Percentiles rank a stretch among this genome's conserved stretches.
Conservation (phyloP, 2,329 filamentous ascomycete genomes). For the Botrytis fragariae region DNA sequence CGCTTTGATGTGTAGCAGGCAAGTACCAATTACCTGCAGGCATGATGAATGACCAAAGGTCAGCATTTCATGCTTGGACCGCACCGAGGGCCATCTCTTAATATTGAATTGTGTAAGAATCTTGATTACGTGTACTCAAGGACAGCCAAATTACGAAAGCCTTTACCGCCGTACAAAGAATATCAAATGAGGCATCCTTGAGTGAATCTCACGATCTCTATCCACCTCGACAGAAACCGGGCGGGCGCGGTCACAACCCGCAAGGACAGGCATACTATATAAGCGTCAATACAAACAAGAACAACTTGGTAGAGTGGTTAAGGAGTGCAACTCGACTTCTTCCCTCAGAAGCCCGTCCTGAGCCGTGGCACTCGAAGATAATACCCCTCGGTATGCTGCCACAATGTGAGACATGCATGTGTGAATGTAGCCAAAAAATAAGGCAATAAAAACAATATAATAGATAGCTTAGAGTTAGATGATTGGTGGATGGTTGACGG, state of each 20-base stretch:
- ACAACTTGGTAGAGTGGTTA: neutral
- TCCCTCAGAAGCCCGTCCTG: neutral
- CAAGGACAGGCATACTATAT: neutral
- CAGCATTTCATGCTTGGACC: too few relatives aligned
- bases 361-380: neutral
- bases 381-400: neutral
- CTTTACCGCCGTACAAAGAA: too few relatives aligned
- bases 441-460: neutral
- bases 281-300: neutral
- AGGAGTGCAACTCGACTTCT: neutral
- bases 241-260: neutral
- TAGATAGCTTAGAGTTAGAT: neutral
- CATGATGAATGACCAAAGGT: too few relatives aligned
- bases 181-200: neutral
- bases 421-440: neutral
- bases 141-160: too few relatives aligned
- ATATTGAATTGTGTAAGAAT: too few relatives aligned
- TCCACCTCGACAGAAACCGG: neutral
- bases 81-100: too few relatives aligned
- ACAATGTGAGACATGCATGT: neutral
- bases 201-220: neutral
- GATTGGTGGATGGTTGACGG: neutral
- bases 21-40: too few relatives aligned
- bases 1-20: too few relatives aligned
- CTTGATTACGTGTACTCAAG: too few relatives aligned